Evolutionary conservation across 768 basidiomycete species (phyloP).

Genomic region (Kwoniella sp.): DNA sequence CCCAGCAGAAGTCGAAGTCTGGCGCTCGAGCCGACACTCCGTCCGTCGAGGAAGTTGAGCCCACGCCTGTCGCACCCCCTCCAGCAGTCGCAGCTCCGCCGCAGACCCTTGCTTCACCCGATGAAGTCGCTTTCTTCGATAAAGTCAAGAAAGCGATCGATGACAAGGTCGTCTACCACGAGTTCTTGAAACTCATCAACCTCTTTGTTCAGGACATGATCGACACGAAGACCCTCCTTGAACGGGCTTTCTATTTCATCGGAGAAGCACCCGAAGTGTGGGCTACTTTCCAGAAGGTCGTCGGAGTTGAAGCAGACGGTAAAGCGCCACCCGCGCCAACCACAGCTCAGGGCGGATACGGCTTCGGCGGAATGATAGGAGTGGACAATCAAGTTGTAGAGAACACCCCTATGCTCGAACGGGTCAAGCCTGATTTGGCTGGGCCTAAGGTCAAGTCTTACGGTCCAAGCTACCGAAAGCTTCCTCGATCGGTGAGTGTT

Average conservation of each 20-base stretch:
- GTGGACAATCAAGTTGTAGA: slow-evolving; percentile 66
- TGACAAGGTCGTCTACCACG: slow-evolving; percentile 63
- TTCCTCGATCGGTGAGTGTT: slow-evolving; percentile 79
- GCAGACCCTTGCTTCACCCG: slow-evolving; percentile 57
- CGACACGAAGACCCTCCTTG: slow-evolving; percentile 77
- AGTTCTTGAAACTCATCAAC: slow-evolving; percentile 89
- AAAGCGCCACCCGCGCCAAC: slow-evolving; percentile 34
- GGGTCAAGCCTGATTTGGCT: slow-evolving; percentile 66
- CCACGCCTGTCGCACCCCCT: slow-evolving; percentile 29
- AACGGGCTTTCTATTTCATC: slow-evolving; percentile 77
- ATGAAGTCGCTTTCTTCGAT: slow-evolving; percentile 92
- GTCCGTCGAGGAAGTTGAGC: slow-evolving; percentile 37
- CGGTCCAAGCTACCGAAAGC: slow-evolving; percentile 89
- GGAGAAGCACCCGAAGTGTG: slow-evolving; percentile 75
- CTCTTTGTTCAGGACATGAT: slow-evolving; percentile 91
- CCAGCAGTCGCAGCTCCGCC: slow-evolving; percentile 11
- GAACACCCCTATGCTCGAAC: slow-evolving; percentile 73
- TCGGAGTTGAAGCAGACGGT: slow-evolving; percentile 71
- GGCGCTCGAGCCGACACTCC: slow-evolving; percentile 47
- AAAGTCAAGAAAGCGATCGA: slow-evolving; percentile 66
- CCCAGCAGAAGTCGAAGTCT: slow-evolving; percentile 45
- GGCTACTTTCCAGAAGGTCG: slow-evolving; percentile 79
- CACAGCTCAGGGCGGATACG: slow-evolving; percentile 46
- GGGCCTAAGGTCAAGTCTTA: slow-evolving; percentile 59
- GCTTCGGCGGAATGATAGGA: slow-evolving; percentile 51